Base-by-base conservation (phyloP, 2,329 filamentous ascomycete genomes). In the Epichloe baconii region DNA sequence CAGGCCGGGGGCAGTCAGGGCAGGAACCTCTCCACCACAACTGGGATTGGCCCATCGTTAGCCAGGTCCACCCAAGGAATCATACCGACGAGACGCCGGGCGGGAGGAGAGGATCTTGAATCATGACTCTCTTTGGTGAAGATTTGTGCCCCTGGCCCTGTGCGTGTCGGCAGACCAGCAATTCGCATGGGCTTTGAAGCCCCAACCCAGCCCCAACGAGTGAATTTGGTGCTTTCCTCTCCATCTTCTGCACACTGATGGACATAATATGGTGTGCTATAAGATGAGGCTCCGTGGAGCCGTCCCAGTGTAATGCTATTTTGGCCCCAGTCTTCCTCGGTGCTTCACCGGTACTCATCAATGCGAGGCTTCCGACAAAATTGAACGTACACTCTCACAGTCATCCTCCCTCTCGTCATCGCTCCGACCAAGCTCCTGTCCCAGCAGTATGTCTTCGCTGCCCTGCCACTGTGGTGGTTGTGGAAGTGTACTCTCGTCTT, bases 391-490 rank as follows among this genome's bases (percentile, higher is more conserved):
- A 34, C 42, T 43, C 15, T 48, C 49, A 40, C 46, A 38, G 38
- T 53, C 56, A 19, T 56, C 53, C 35, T 55, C 52, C 31, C 55
- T 53, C 41, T 57, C 63, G 48, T 66, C 66, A 48, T 70, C 67
- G 52, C 67, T 70, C 45, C 68, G 65, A 26, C 69, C 70, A 48
- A 73, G 64, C 10, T 68, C 64, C 44, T 71, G 71, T 47, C 74
- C 74, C 4, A 82, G 68, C 37, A 83, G 66, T 44, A 82, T 67
- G 59, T 83, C 80, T 59, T 84, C 80, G 57, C 79, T 83, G 19
- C 80, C 80, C 64, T 83, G 80, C 78, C 79, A 83, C 62, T 83
- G 80, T 8, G 79, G 78, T n/a, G 79, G 79, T 3, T 68, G 69
- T 11, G 80, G 79, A 58, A 82, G 68, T 48, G 76, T 73, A 51